These are phyloP conservation scores for Tulasnella sp. DNA, from an alignment of 768 basidiomycete genomes.

Conservation along the genomic window DNA sequence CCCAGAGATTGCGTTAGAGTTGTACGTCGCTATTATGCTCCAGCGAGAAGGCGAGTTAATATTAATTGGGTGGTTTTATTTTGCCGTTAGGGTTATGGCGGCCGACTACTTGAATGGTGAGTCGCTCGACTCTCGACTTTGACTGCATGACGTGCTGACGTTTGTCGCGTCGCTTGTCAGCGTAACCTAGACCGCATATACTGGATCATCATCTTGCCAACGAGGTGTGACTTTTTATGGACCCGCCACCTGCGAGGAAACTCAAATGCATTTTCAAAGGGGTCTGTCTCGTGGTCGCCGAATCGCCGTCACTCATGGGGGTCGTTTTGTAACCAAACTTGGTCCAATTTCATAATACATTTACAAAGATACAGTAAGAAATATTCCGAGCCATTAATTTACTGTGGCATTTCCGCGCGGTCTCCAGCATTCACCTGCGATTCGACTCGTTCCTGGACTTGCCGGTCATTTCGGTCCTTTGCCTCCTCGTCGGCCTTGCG, in stretches of 20 bases:
- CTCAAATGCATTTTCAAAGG: no score
- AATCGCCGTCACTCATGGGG: no score
- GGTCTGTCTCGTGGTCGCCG: no score
- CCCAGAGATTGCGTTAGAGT: slow-evolving; percentile 79
- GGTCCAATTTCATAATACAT: background rate
- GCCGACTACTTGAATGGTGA: slow-evolving; percentile 32
- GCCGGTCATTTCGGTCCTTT: background rate
- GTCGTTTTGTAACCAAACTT: background rate
- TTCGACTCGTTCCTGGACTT: background rate
- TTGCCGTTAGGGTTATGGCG: slow-evolving; percentile 29
- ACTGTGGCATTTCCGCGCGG: background rate
- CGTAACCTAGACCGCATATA: background rate
- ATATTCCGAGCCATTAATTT: background rate
- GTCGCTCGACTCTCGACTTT: background rate
- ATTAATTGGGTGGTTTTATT: background rate
- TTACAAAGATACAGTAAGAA: background rate
- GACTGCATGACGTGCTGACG: background rate
- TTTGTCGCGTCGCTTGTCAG: background rate
- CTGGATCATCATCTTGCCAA: no score
- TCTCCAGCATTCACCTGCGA: background rate
- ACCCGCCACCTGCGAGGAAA: no score
- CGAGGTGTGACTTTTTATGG: no score
- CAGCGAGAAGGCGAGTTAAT: background rate
- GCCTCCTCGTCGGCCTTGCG: background rate
- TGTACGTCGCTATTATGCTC: slow-evolving; percentile 47